Evolutionary conservation across 1,284 basidiomycete species (phyloP), one percentile per base, ranked within the genome.

Genomic region (Irpex sp.): DNA sequence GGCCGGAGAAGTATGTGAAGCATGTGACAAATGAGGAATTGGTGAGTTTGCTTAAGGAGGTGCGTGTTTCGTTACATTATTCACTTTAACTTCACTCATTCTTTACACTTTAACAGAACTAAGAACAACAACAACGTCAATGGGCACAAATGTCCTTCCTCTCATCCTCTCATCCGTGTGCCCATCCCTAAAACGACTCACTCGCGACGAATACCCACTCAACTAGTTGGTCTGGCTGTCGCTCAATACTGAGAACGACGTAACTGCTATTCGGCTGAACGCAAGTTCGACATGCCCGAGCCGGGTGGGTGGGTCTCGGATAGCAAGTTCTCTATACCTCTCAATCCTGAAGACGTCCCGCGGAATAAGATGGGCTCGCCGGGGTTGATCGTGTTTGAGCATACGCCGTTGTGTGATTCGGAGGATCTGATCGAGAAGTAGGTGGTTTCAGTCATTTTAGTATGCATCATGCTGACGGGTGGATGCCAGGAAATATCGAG

Each of bases 231-330:
- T 85, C 21, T 92, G 89, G 90, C 68, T 92, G n/a, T 89, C 89
- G 2, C 77, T 85, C 70, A 91, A 92, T 69, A 82, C 83, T 3
- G 85, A 85, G 60, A 85, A 80, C 66, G 90, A 92, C 68, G 83
- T 82, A 9, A 91, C 89, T 5, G 89, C 89, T 2, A 89, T 91
- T 51, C 92, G 89, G 90, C 68, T 91, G 56, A 91, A 69, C 80
- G 80, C 66, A 92, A 92, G 74, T 90, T 91, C 65, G 79, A 86
- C 64, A 79, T 90, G 15, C 87, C 87, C 0, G 72, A 76, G 2
- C 86, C 86, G 1, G 89, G 89, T 2, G 65, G 74, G 48, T 91
- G 88, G 88, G 75, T 76, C 9, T 78, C 80, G 11, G 86, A 86
- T 65, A 74, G 71, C 5, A 76, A 87, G 2, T 91, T 89, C 71